Base-by-base conservation (phyloP, 2,329 filamentous ascomycete species). In the Fusarium drepaniforme region DNA sequence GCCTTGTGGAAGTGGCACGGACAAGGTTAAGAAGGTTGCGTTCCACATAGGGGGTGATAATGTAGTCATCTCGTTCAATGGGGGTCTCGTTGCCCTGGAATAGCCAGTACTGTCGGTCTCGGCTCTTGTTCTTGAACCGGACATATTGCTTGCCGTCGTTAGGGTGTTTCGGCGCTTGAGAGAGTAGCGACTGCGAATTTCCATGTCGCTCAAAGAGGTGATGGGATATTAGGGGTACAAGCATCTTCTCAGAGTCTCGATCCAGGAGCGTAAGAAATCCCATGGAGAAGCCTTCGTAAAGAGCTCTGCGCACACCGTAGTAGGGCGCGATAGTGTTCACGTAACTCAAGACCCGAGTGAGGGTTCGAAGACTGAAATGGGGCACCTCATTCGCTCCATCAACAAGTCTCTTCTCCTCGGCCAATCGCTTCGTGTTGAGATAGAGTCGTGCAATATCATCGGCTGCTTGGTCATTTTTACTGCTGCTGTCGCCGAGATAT, bases 231-330 rank as follows among this genome's bases (percentile, higher is more conserved):
- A 97, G 85, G 2, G 96, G 94, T 57, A 93, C 86, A 5, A 98
- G 88, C 60, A 95, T 86, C 69, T 90, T 89, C 82, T 98, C 95
- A 0, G 97, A 98, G 35, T 93, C 90, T 78, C 91, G 90, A 79
- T 96, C 93, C 15, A 99, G 88, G 8, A 98, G 90, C 0, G 97
- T 99, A 67, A 98, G 86, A 80, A 99, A 99, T 60, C 96, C 97
- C 97, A 99, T 99, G 18, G 94, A 95, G 81, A 98, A 98, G 0
- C 97, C 97, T 86, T 99, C 97, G 73, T 94, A 98, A 2, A 98
- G 86, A 13, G 96, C 94, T 79, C 97, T 88, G 28, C 97, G 91
- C 49, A 98, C 86, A 15, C 94, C 95, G 83, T 98, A 98, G 5
- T 93, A 89, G 0, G 95, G 91, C 0, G 94, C 90, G 73, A 98